A percentile compares a stretch with the other conserved stretches of the same genome.
phyloP scores from a whole-genome alignment of 2,329 filamentous ascomycete species.

The Penicillium glabrum region DNA sequence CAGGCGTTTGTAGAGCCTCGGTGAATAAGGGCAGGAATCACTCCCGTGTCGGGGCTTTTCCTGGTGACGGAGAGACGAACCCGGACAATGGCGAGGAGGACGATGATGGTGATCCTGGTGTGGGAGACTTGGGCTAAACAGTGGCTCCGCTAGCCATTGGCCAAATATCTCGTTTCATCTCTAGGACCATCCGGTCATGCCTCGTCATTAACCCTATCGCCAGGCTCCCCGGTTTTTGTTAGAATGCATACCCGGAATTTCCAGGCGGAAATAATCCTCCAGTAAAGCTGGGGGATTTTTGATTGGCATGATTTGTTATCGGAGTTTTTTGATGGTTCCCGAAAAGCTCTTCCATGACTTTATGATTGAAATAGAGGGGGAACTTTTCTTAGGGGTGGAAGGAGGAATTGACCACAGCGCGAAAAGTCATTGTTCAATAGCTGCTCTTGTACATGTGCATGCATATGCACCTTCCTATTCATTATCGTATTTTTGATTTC shows the following conservation, averaged over 20 bases:
- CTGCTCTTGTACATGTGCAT: not conserved
- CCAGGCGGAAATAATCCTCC: not conserved
- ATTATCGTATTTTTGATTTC: not conserved
- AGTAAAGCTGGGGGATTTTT: slow-evolving; percentile 7
- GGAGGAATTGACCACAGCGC: not conserved
- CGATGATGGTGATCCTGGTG: slow-evolving; percentile 56
- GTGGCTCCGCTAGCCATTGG: slow-evolving; percentile 48
- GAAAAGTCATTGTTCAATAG: slow-evolving; percentile 1
- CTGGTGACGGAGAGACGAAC: slow-evolving; percentile 55
- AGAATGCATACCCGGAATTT: not conserved
- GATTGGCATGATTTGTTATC: slow-evolving; percentile 11
- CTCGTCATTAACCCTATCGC: slow-evolving; percentile 4
- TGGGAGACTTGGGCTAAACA: slow-evolving; percentile 56
- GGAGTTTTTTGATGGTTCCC: slow-evolving; percentile 15
- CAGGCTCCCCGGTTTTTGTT: slow-evolving; percentile 43
- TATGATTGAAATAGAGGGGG: slow-evolving; percentile 20
- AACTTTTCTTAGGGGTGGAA: not conserved
- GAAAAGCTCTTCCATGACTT: slow-evolving; percentile 23
- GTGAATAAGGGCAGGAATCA: slow-evolving; percentile 30
- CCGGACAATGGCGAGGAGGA: slow-evolving; percentile 62
- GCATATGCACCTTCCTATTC: not conserved
- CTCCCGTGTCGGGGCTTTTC: slow-evolving; percentile 32
- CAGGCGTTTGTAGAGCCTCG: slow-evolving; percentile 45
- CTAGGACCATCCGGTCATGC: slow-evolving; percentile 11
- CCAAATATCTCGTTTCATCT: slow-evolving; percentile 11